Base-by-base conservation (phyloP, 768 basidiomycete species). In the Kwoniella dendrophila region DNA sequence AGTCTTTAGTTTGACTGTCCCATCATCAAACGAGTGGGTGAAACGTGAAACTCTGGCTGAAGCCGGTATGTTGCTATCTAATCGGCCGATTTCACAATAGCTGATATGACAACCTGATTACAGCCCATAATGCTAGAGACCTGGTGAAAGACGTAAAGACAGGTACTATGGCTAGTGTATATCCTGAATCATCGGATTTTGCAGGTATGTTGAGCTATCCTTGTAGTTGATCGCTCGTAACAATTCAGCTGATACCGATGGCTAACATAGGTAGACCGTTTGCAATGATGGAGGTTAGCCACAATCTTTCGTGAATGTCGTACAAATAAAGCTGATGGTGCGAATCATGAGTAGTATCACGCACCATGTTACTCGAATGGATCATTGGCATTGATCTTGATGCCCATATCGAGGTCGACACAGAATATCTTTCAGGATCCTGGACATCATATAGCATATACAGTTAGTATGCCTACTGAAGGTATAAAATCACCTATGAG, bases 101-200 rank as follows among this genome's bases (percentile, higher is more conserved):
- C 47, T 48, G 16, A 27, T 24, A 34, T 36, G n/a, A 4, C 47
- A 41, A 10, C 47, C 14, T n/a, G 14, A 18, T 10, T 33, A 26
- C 18, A 62, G 51, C 60, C 26, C 60, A 54, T 22, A 53, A 47
- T 48, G 48, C 60, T 29, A 41, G 51, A 41, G 41, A 34, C 4
- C 26, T 55, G 8, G 16, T 51, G 10, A 54, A 29, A 24, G 34
- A 54, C 38, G 51, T 51, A 22, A 62, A 66, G 1, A 69, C 70
- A 2, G 77, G 77, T 0, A 73, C 74, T 0, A 63, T 78, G 50
- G 77, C 75, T n/a, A 74, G 69, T 59, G 68, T 74, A 11, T 76
- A 66, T 41, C 72, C 72, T 2, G 43, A 59, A 16, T 48, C 48
- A 4, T 54, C 60, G 10, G 57, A 61, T n/a, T 44, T 70, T 44